Evolutionary conservation across 2,329 filamentous ascomycete species (phyloP).

Genomic region (Graphium sp.): DNA sequence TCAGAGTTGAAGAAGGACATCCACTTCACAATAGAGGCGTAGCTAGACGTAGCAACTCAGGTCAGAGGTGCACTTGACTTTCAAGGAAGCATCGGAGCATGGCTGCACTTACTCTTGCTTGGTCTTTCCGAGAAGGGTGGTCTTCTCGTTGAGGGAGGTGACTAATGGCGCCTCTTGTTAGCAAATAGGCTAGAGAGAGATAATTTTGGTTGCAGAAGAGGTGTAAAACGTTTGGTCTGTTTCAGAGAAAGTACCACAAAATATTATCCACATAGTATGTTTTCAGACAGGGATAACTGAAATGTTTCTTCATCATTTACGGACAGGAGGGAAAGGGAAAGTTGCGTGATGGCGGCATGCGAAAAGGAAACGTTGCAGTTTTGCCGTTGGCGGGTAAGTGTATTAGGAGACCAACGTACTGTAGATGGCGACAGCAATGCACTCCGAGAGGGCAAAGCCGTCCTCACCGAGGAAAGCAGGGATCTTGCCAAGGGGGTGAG

Average conservation of each 20-base stretch:
- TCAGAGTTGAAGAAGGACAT: slow-evolving; percentile 93
- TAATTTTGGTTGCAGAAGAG: slow-evolving; percentile 7
- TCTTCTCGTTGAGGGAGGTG: slow-evolving; percentile 99
- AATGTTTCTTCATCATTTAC: slow-evolving; percentile 56
- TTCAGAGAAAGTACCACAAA: slow-evolving; percentile 11
- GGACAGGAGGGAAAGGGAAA: slow-evolving; percentile 6
- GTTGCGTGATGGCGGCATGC: slow-evolving; percentile 7
- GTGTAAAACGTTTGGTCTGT: slow-evolving; percentile 9
- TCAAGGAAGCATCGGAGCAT: no score
- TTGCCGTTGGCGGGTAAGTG: no score
- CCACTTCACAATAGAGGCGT: slow-evolving; percentile 96
- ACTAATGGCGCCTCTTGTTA: slow-evolving; percentile 38
- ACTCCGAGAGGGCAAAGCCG: slow-evolving; percentile 78
- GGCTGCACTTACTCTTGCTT: slow-evolving; percentile 92
- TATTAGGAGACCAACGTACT: slow-evolving; percentile 48
- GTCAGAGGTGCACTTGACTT: not conserved
- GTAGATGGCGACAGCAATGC: slow-evolving; percentile 93
- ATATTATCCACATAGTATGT: slow-evolving; percentile 68
- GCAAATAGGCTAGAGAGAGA: slow-evolving; percentile 6
- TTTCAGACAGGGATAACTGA: slow-evolving; percentile 99
- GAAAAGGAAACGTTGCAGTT: no score
- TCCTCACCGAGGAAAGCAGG: slow-evolving; percentile 87
- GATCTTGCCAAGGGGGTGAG: slow-evolving; percentile 80
- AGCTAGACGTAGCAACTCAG: slow-evolving; percentile 23
- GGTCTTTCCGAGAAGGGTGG: slow-evolving; percentile 95